These are phyloP conservation scores for Solanum sejunctum DNA, from an alignment of 257 asterid genomes.

Conservation along the genomic window DNA sequence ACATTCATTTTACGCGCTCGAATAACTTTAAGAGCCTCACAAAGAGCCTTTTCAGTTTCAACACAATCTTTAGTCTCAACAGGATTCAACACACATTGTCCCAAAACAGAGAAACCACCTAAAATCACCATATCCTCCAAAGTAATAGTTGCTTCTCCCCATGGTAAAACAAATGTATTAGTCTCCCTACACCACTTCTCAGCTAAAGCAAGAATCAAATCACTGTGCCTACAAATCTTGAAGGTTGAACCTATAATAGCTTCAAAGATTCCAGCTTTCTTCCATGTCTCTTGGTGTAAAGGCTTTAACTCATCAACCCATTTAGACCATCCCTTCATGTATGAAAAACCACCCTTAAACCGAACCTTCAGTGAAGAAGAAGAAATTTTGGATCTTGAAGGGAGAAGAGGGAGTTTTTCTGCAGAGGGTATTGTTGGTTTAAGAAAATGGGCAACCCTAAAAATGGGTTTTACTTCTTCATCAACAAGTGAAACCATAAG, in stretches of 20 bases:
- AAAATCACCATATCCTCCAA: constrained; percentile 25
- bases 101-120: constrained; percentile 31
- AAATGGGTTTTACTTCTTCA: background rate
- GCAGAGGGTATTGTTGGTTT: background rate
- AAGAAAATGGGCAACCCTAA: constrained; percentile 9
- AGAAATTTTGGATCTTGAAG: background rate
- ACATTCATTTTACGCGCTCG: background rate
- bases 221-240: background rate
- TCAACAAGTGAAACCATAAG: constrained; percentile 2
- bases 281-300: constrained; percentile 6
- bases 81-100: constrained; percentile 3
- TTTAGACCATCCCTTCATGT: background rate
- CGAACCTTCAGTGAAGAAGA: background rate
- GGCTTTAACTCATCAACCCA: constrained; percentile 2
- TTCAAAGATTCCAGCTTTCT: constrained; percentile 16
- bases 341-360: background rate
- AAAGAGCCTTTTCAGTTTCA: background rate
- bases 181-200: constrained; percentile 13
- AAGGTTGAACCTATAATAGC: constrained; percentile 6
- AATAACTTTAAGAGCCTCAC: background rate
- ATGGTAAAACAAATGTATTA: constrained; percentile 16
- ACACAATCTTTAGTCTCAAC: background rate
- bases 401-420: background rate
- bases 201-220: constrained; percentile 6
- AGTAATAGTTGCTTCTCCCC: constrained; percentile 41